A percentile compares a stretch with the other conserved stretches of the same genome.
These are phyloP conservation scores for Cicer cuneatum DNA, from an alignment of 306 rosid species.

Conservation along the genomic window DNA sequence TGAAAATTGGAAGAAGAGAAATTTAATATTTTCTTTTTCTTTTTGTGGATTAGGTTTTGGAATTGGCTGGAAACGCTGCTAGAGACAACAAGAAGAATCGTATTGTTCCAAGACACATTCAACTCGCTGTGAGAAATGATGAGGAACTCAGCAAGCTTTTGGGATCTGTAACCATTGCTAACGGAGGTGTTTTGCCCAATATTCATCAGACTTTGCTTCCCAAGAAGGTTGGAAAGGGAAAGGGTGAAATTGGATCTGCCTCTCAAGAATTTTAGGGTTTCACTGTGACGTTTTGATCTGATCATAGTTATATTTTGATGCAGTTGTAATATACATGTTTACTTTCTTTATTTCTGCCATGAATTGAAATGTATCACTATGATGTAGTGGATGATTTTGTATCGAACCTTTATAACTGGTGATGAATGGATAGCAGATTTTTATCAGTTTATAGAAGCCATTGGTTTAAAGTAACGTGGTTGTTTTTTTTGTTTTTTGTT, in stretches of 20 bases:
- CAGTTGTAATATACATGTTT: constrained; percentile 52
- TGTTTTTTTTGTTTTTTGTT: too few relatives aligned
- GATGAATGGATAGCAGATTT: background rate
- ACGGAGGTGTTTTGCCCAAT: constrained; percentile 77
- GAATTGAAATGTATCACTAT: background rate
- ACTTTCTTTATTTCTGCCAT: background rate
- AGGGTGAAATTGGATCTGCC: constrained; percentile 83
- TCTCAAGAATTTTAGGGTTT: constrained; percentile 76
- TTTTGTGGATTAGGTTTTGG: constrained; percentile 58
- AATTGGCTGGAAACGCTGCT: constrained; percentile 86
- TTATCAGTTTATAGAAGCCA: background rate
- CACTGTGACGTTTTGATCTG: too few relatives aligned
- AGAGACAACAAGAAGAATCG: constrained; percentile 94
- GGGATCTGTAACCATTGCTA: constrained; percentile 80
- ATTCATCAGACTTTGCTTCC: constrained; percentile 78
- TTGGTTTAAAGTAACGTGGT: too few relatives aligned
- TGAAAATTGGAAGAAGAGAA: too few relatives aligned
- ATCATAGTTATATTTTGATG: background rate
- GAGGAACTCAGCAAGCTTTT: constrained; percentile 85
- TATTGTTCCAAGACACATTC: constrained; percentile 88
- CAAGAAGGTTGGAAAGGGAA: constrained; percentile 74
- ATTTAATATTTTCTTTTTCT: too few relatives aligned
- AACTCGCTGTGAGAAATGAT: constrained; percentile 83
- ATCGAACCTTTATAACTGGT: background rate
- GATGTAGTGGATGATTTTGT: background rate